Conservation (phyloP, 208 protist genomes). For the Leishmania mexicana region DNA sequence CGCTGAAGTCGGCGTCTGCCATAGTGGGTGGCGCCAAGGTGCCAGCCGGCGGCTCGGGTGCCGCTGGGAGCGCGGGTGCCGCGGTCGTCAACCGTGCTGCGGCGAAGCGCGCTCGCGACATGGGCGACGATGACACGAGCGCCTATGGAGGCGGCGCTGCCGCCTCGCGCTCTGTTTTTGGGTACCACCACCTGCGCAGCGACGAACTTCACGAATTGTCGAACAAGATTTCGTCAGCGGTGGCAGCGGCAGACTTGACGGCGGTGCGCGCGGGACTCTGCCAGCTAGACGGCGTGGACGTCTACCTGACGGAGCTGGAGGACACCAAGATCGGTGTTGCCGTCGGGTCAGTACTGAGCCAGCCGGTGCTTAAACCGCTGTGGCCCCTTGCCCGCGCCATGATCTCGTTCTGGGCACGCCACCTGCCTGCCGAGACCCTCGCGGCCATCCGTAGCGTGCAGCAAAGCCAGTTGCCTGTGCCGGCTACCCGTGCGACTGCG, state of each 20-base stretch:
- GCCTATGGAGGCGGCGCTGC: conserved; percentile 1
- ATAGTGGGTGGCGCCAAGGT: background rate
- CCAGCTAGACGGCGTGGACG: conserved; percentile 62
- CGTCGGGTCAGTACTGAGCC: conserved; percentile 60
- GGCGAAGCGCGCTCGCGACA: conserved; percentile 28
- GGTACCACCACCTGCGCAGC: conserved; percentile 24
- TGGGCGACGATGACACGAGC: conserved; percentile 10
- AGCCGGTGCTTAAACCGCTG: conserved; percentile 40
- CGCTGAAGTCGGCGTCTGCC: conserved; percentile 47
- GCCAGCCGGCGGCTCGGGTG: background rate
- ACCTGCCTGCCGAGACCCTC: conserved; percentile 66
- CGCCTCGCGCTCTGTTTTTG: background rate
- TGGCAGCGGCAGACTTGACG: conserved; percentile 36
- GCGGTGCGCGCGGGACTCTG: conserved; percentile 51
- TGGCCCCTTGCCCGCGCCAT: conserved; percentile 74
- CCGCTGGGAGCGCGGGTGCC: conserved; percentile 5
- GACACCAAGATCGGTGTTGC: conserved; percentile 79
- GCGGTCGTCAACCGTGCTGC: conserved; percentile 11
- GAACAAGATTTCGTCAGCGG: conserved; percentile 43
- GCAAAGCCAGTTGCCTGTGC: conserved; percentile 8
- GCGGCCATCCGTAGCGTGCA: conserved; percentile 57
- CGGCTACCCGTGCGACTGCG: conserved; percentile 1
- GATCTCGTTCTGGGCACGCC: conserved; percentile 73
- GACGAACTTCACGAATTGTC: conserved; percentile 50
- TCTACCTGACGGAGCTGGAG: conserved; percentile 55